These are phyloP conservation scores for Leucocoprinus sp. DNA, from an alignment of 768 basidiomycete species.

Conservation along the genomic window DNA sequence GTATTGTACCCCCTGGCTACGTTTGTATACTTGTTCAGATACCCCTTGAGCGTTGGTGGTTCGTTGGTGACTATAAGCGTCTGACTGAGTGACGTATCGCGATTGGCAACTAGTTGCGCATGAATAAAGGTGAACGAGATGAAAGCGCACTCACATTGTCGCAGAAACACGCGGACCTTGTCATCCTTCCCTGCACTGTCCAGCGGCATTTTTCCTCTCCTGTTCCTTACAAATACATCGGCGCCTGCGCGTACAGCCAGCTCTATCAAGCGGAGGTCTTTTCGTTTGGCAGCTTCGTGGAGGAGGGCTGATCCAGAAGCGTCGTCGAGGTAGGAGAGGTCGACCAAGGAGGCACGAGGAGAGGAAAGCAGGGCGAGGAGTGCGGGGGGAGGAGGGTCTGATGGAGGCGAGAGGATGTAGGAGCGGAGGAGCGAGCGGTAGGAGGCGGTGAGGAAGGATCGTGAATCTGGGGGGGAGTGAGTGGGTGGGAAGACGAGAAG, in stretches of 20 bases:
- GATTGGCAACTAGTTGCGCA: constrained; percentile 50
- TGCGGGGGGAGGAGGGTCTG: constrained; percentile 30
- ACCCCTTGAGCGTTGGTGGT: constrained; percentile 62
- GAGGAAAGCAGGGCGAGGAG: constrained; percentile 56
- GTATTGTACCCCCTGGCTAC: constrained; percentile 86
- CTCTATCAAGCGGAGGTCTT: constrained; percentile 76
- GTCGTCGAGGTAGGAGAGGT: constrained; percentile 77
- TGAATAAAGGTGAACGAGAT: neutral
- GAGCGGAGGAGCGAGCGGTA: constrained; percentile 66
- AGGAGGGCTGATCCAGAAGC: constrained; percentile 70
- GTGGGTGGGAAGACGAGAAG: neutral
- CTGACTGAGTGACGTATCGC: constrained; percentile 64
- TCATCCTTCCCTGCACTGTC: constrained; percentile 75
- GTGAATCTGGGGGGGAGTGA: constrained; percentile 48
- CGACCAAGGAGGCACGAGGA: constrained; percentile 60
- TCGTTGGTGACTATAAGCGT: constrained; percentile 33
- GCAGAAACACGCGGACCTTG: constrained; percentile 69
- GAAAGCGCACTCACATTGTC: constrained; percentile 56
- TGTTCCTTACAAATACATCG: constrained; percentile 81
- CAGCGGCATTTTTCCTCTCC: constrained; percentile 58
- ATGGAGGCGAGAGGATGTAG: constrained; percentile 57
- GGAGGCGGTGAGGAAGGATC: constrained; percentile 63
- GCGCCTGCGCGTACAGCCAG: constrained; percentile 81
- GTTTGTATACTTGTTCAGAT: constrained; percentile 88
- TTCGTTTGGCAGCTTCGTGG: constrained; percentile 80